phyloP scores from a whole-genome alignment of 495 filamentous ascomycete species.

The Penicillium daleae region DNA sequence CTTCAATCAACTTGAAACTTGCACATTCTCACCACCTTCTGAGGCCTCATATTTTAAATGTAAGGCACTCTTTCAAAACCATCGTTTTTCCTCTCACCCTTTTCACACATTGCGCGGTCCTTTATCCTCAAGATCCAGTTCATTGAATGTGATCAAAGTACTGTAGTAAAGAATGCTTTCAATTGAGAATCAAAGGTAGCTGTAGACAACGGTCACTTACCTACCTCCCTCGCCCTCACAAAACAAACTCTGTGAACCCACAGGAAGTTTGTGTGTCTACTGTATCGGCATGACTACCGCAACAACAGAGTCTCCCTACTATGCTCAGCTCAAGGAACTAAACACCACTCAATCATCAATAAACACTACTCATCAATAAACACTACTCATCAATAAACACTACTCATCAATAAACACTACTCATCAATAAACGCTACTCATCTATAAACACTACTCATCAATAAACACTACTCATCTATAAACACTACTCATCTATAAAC shows the following conservation, averaged over 20 bases:
- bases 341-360: neutral
- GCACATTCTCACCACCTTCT: neutral
- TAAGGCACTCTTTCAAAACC: neutral
- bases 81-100: too few relatives aligned
- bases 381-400: too few relatives aligned
- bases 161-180: neutral
- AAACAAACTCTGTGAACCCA: neutral
- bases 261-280: neutral
- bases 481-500: neutral
- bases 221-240: too few relatives aligned
- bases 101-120: too few relatives aligned
- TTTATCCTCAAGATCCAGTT: too few relatives aligned
- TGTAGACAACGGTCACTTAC: neutral
- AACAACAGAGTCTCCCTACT: too few relatives aligned
- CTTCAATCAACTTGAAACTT: neutral
- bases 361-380: too few relatives aligned
- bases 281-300: too few relatives aligned
- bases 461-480: neutral
- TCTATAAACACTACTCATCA: neutral
- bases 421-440: too few relatives aligned
- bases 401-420: too few relatives aligned
- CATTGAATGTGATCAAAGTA: neutral
- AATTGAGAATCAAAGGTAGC: slow-evolving; percentile 5
- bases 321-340: neutral
- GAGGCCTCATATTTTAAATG: neutral